Evolutionary conservation across 1,284 basidiomycete genomes (phyloP).

Genomic region (Cutaneotrichosporon dermatis): DNA sequence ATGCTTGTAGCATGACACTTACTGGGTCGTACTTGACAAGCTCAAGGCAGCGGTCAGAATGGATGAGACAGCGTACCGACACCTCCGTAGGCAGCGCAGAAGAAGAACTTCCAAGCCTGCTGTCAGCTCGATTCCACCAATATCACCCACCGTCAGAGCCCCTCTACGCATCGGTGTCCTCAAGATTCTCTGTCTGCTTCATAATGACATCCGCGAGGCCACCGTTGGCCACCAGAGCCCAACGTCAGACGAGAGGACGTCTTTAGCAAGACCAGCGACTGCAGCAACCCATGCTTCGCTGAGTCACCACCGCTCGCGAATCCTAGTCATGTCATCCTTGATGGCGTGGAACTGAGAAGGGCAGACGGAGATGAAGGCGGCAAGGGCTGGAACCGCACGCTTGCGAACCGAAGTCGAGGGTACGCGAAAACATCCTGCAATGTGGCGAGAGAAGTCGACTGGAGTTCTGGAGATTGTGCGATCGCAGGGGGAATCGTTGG

Average conservation of each 20-base stretch:
- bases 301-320: constrained; percentile 25
- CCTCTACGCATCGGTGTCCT: constrained; percentile 44
- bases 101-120: constrained; percentile 79
- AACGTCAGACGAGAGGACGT: constrained; percentile 29
- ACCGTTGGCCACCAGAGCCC: constrained; percentile 33
- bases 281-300: constrained; percentile 34
- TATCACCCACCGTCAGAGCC: constrained; percentile 28
- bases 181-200: constrained; percentile 28
- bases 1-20: not conserved
- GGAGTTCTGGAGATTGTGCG: constrained; percentile 53
- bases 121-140: not conserved
- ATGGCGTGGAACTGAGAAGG: constrained; percentile 30
- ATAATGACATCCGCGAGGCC: constrained; percentile 29
- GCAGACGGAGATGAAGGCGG: constrained; percentile 33
- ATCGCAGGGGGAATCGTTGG: constrained; percentile 72
- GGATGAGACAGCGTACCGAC: constrained; percentile 58
- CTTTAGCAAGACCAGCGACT: constrained; percentile 35
- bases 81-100: constrained; percentile 74
- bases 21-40: constrained; percentile 93
- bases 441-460: constrained; percentile 60
- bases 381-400: constrained; percentile 75
- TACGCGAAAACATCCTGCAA: constrained; percentile 73
- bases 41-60: constrained; percentile 35
- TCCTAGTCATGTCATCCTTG: constrained; percentile 23
- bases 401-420: constrained; percentile 80